Base-by-base conservation (phyloP, 164 flowering plant genomes). In the Chimonanthus praecox region DNA sequence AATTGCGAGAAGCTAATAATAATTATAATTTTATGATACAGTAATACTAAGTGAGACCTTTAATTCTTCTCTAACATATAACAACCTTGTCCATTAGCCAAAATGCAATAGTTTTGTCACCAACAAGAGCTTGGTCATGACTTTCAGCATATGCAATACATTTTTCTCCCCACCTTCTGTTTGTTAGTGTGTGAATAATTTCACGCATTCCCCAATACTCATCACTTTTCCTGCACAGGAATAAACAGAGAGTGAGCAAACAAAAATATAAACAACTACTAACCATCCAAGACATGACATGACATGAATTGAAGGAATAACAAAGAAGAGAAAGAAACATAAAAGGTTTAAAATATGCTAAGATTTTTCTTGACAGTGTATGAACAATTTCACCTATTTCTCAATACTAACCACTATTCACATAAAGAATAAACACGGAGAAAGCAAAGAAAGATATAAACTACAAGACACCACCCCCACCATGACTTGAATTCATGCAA, bases 71-170 rank as follows among this genome's bases (percentile, higher is more conserved):
- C 33, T n/a, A 62, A 68, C 16, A 46, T 13, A 18, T 51, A 70
- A 67, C 67, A 62, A 94, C 99, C 98, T 96, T 94, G 84, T 96
- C 99, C 99, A 96, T 96, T 82, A 96, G 85, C 99, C 95, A 90
- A 81, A 96, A 96, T 67, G 99, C 99, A 78, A 96, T 87, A 68
- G 99, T 96, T 86, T 96, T 96, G 79, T 96, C 98, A 81, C 99
- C 99, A 75, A 96, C 99, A 66, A 96, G 86, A 71, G 99, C 99
- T 86, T 96, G 99, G 78, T 96, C 99, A 82, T 96, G 99, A 88
- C 98, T 94, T 81, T 96, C 99, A 73, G 99, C 99, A 88, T 96
- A 96, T 71, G 82, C 74, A 74, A 96, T 85, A 85, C 99, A 96
- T 71, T 96, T 96, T 75, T 96, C 99, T 70, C 68, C 64, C 99